A percentile compares a stretch with the other conserved stretches of the same genome.
Conservation (phyloP, 805 yeast species). For the Candida ulmi region DNA sequence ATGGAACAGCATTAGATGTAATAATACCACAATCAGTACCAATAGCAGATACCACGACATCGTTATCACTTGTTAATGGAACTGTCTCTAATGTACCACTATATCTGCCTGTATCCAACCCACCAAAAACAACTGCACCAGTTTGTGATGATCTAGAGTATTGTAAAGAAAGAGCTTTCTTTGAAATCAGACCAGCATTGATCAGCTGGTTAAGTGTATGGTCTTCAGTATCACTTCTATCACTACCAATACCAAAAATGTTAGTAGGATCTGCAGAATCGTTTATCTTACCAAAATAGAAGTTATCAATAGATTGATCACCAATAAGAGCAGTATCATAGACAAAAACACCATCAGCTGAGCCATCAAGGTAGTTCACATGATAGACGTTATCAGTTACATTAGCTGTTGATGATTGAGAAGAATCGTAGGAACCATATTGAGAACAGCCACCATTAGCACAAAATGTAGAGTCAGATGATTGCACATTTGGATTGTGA, state of each 20-base stretch:
- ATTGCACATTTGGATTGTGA: neutral
- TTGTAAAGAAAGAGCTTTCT: conserved; percentile 10
- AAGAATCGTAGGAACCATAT: neutral
- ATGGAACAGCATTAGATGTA: conserved; percentile 1
- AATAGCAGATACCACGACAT: conserved; percentile 8
- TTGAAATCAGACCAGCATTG: conserved; percentile 2
- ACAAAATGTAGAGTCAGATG: neutral
- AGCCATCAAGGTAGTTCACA: neutral
- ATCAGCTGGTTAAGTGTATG: conserved; percentile 3
- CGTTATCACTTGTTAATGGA: conserved; percentile 1
- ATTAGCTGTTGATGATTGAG: neutral
- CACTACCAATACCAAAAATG: conserved; percentile 11
- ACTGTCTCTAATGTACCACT: conserved; percentile 10
- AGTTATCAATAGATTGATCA: neutral
- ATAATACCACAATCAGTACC: conserved; percentile 11
- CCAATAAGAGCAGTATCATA: neutral
- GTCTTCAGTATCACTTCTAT: neutral
- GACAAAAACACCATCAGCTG: no score
- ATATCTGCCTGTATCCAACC: conserved; percentile 14
- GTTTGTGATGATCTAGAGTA: neutral
- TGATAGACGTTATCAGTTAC: neutral
- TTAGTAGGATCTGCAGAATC: conserved; percentile 1
- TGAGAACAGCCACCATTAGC: neutral
- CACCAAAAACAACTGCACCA: conserved; percentile 19
- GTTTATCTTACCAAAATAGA: neutral